Percentiles rank a stretch among this genome's conserved stretches.
Conservation (phyloP, 2,329 filamentous ascomycete genomes). For the Scytalidium sp. region DNA sequence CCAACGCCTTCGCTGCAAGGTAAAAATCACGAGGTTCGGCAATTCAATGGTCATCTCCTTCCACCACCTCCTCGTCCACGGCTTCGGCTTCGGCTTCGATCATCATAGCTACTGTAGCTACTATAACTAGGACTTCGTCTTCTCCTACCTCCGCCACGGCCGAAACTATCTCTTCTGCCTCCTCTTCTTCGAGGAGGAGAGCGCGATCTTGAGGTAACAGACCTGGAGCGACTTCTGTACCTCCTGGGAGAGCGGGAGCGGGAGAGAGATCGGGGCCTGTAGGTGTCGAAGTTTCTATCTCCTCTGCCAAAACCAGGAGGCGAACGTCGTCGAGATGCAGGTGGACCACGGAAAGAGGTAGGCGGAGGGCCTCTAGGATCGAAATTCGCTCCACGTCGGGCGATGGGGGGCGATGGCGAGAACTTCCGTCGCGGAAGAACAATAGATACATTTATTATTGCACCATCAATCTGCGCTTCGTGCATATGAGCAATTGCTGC, state of each 20-base stretch:
- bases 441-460: slow-evolving; percentile 31
- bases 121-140: slow-evolving; percentile 61
- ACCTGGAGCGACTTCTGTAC: slow-evolving; percentile 35
- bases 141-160: slow-evolving; percentile 30
- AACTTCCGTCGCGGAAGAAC: slow-evolving; percentile 54
- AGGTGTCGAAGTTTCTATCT: slow-evolving; percentile 28
- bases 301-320: slow-evolving; percentile 21
- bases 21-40: slow-evolving; percentile 5
- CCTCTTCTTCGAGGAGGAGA: slow-evolving; percentile 27
- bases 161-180: slow-evolving; percentile 23
- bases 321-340: slow-evolving; percentile 21
- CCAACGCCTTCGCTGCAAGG: slow-evolving; percentile 23
- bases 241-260: slow-evolving; percentile 38
- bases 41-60: slow-evolving; percentile 17
- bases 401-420: slow-evolving; percentile 72
- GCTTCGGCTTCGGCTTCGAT: slow-evolving; percentile 37
- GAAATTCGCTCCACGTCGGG: slow-evolving; percentile 60
- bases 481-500: slow-evolving; percentile 95
- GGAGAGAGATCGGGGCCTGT: slow-evolving; percentile 32
- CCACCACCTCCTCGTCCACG: slow-evolving; percentile 25
- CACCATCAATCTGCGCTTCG: slow-evolving; percentile 66
- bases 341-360: slow-evolving; percentile 18
- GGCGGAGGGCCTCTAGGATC: slow-evolving; percentile 42
- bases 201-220: slow-evolving; percentile 35
- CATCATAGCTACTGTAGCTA: slow-evolving; percentile 56